Evolutionary conservation across 1,139 yeast genomes (phyloP).

Genomic region (Blastobotrys malaysiensis): DNA sequence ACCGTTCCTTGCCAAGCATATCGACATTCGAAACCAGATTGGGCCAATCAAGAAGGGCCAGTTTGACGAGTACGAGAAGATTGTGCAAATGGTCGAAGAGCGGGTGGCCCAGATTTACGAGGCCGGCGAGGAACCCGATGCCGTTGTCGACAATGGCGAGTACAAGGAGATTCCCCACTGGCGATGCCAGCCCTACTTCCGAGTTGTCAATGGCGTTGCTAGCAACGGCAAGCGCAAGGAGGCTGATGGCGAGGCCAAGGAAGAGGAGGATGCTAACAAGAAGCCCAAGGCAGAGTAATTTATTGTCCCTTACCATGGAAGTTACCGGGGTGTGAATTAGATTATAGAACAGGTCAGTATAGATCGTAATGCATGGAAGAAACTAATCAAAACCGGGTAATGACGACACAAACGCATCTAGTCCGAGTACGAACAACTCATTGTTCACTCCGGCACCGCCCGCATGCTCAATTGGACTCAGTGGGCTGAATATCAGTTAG

Average conservation of each 20-base stretch:
- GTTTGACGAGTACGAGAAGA: slow-evolving; percentile 56
- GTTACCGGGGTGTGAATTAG: neutral
- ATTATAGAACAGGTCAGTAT: neutral
- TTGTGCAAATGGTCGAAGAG: slow-evolving; percentile 63
- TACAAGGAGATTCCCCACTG: slow-evolving; percentile 89
- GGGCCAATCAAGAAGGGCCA: slow-evolving; percentile 49
- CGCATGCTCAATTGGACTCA: slow-evolving; percentile 34
- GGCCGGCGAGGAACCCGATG: slow-evolving; percentile 48
- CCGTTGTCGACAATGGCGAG: slow-evolving; percentile 58
- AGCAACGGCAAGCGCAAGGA: slow-evolving; percentile 20
- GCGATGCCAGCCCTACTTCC: slow-evolving; percentile 94
- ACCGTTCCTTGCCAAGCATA: slow-evolving; percentile 67
- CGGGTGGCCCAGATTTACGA: slow-evolving; percentile 53
- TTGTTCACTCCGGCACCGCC: slow-evolving; percentile 35
- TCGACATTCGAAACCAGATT: slow-evolving; percentile 69
- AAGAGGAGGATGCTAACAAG: slow-evolving; percentile 1
- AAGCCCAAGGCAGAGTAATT: neutral
- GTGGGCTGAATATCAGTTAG: slow-evolving; percentile 22
- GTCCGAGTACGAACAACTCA: slow-evolving; percentile 36
- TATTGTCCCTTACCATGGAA: neutral
- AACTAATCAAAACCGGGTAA: slow-evolving; percentile 32
- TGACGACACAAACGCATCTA: slow-evolving; percentile 37
- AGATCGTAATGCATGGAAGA: neutral
- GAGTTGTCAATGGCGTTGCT: slow-evolving; percentile 34
- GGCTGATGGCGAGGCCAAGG: slow-evolving; percentile 8